A percentile compares a stretch with the other conserved stretches of the same genome.
These are phyloP conservation scores for Aspergillus sp. DNA, from an alignment of 2,329 filamentous ascomycete species.

Conservation along the genomic window DNA sequence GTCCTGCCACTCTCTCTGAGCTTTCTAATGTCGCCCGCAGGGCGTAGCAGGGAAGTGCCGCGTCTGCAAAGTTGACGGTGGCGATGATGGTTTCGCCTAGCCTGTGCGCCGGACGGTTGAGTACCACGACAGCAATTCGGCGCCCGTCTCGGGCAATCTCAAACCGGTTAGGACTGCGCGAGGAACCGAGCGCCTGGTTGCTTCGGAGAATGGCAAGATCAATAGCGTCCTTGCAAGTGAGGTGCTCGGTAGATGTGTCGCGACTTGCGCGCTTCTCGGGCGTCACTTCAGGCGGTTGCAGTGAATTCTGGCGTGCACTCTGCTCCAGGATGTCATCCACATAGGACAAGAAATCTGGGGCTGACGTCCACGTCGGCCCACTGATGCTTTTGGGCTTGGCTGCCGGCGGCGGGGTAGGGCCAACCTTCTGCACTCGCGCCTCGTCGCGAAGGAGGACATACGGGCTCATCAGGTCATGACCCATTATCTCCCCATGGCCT, in stretches of 20 bases:
- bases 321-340: conserved; percentile 72
- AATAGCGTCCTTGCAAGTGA: conserved; percentile 78
- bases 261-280: conserved; percentile 61
- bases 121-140: conserved; percentile 84
- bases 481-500: conserved; percentile 79
- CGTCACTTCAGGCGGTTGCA: conserved; percentile 69
- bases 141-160: conserved; percentile 92
- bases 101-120: conserved; percentile 84
- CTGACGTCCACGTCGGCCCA: conserved; percentile 48
- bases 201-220: conserved; percentile 86
- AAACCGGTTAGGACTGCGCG: conserved; percentile 86
- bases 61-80: conserved; percentile 77
- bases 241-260: conserved; percentile 53
- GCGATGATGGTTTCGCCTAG: conserved; percentile 85
- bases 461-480: conserved; percentile 91
- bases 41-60: conserved; percentile 80
- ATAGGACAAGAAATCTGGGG: conserved; percentile 72
- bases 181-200: conserved; percentile 66
- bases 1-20: conserved; percentile 76
- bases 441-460: conserved; percentile 87
- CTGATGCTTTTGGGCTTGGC: conserved; percentile 44
- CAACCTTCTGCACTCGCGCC: conserved; percentile 64
- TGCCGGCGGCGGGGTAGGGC: conserved; percentile 37
- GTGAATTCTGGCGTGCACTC: conserved; percentile 53
- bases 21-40: conserved; percentile 84